These are phyloP conservation scores for Xylaria hypoxylon DNA, from an alignment of 2,329 filamentous ascomycete species.

Conservation along the genomic window DNA sequence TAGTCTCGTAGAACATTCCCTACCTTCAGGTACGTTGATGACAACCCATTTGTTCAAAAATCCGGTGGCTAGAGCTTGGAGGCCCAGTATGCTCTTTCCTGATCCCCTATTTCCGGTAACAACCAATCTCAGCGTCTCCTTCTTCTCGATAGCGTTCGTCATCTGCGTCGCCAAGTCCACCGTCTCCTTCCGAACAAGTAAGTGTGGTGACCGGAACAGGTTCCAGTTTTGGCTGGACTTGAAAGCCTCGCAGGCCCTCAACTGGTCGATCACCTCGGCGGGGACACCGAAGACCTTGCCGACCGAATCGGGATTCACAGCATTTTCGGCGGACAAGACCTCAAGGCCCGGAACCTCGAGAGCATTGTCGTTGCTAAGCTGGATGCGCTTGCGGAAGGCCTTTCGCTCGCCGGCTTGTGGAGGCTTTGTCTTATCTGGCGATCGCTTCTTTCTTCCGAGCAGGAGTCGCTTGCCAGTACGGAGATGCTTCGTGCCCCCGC, in stretches of 20 bases:
- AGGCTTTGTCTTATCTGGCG: constrained; percentile 61
- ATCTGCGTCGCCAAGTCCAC: constrained; percentile 75
- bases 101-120: constrained; percentile 78
- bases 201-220: constrained; percentile 84
- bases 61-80: constrained; percentile 86
- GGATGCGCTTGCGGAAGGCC: constrained; percentile 86
- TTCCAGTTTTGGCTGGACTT: constrained; percentile 90
- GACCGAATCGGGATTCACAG: constrained; percentile 65
- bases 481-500: constrained; percentile 35
- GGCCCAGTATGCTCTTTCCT: constrained; percentile 87
- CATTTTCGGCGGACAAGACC: constrained; percentile 67
- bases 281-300: constrained; percentile 79
- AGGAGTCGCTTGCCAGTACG: constrained; percentile 58
- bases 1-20: constrained; percentile 40
- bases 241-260: constrained; percentile 89
- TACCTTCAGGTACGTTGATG: constrained; percentile 89
- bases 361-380: constrained; percentile 94
- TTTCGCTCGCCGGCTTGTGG: constrained; percentile 84
- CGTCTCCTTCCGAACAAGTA: constrained; percentile 83
- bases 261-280: constrained; percentile 77
- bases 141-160: constrained; percentile 63
- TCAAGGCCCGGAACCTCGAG: constrained; percentile 77
- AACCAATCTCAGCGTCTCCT: constrained; percentile 71
- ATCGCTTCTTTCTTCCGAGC: constrained; percentile 64
- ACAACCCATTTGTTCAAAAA: constrained; percentile 89